Conservation (phyloP, 441 rosid genomes). For the Pelargonium myrrhifolium region DNA sequence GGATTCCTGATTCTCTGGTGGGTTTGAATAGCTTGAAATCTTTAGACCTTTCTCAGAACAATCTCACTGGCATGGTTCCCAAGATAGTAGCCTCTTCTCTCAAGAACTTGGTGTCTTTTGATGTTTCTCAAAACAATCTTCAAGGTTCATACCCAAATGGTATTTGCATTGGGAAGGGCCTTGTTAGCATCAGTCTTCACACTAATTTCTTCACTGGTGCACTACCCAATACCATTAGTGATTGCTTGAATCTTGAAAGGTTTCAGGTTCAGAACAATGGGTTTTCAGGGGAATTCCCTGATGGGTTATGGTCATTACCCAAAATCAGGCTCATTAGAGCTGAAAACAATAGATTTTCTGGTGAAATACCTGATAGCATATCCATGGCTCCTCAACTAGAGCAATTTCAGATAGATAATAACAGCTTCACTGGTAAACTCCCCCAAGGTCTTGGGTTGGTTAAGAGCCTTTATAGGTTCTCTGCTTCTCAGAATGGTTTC, state of each 20-base stretch:
- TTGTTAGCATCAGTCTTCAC: conserved; percentile 47
- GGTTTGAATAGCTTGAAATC: conserved; percentile 38
- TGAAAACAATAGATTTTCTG: conserved; percentile 50
- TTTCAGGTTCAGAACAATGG: conserved; percentile 59
- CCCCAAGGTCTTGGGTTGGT: conserved; percentile 56
- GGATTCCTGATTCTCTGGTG: conserved; percentile 43
- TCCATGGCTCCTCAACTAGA: conserved; percentile 45
- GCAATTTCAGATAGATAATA: conserved; percentile 61
- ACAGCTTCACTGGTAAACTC: conserved; percentile 46
- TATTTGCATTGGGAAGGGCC: conserved; percentile 44
- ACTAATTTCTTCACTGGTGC: conserved; percentile 47
- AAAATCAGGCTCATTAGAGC: conserved; percentile 51
- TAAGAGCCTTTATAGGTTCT: conserved; percentile 61
- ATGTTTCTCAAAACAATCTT: conserved; percentile 54
- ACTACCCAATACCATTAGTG: conserved; percentile 36
- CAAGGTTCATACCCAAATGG: conserved; percentile 49
- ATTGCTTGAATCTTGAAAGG: conserved; percentile 50
- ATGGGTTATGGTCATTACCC: conserved; percentile 46
- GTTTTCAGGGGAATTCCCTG: conserved; percentile 53
- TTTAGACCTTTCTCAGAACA: conserved; percentile 53
- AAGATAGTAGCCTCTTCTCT: conserved; percentile 34
- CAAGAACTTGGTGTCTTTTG: conserved; percentile 46
- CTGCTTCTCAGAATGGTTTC: conserved; percentile 46
- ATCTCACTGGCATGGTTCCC: conserved; percentile 47
- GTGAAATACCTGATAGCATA: conserved; percentile 44